Base-by-base conservation (phyloP, 2,329 filamentous ascomycete genomes). In the Lasiodiplodia sp. region DNA sequence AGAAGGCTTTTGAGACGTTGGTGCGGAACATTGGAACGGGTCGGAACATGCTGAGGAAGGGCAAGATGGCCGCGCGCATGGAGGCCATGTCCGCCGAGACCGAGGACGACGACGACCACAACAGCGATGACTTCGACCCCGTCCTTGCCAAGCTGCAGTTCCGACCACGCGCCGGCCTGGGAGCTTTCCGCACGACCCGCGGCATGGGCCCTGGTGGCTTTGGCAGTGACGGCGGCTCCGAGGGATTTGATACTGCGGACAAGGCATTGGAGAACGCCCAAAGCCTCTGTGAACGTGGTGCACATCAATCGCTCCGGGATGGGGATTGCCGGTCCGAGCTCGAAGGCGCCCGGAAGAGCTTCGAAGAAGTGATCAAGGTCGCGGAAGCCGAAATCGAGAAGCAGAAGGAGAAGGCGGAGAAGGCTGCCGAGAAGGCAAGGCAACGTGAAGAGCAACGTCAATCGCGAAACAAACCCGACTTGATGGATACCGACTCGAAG, bases 261-360 rank as follows among this genome's bases (percentile, higher is more conserved):
- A 92, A 91, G 76, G 87, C 88, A 0, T 83, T 97, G 31, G 94
- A 97, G 76, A 87, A 88, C 71, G 91, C 93, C 5, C 93, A 97
- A 78, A 86, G 86, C 68, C 87, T 94, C 73, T 96, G 92, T 77
- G 94, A 97, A 81, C 89, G 90, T 66, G 94, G 92, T 2, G 94
- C 94, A 0, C 94, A 97, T 76, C 92, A 96, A 75, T 93, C 96
- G 70, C 84, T 97, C n/a, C 89, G 94, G 28, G 91, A 94, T 66
- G 94, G 94, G 12, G 91, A 96, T 75, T 97, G 94, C 79, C 86
- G 84, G n/a, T 86, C 88, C 21, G 93, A 97, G 78, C 86, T 97
- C 49, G 83, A 85, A 31, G 90, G 88, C 57, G 91, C 94, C 66
- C 87, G 89, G 75, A 83, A 85, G 68, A 87, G 88, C 18, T 86